Evolutionary conservation across 805 yeast species (phyloP).

Genomic region (Myxozyma neotropica): DNA sequence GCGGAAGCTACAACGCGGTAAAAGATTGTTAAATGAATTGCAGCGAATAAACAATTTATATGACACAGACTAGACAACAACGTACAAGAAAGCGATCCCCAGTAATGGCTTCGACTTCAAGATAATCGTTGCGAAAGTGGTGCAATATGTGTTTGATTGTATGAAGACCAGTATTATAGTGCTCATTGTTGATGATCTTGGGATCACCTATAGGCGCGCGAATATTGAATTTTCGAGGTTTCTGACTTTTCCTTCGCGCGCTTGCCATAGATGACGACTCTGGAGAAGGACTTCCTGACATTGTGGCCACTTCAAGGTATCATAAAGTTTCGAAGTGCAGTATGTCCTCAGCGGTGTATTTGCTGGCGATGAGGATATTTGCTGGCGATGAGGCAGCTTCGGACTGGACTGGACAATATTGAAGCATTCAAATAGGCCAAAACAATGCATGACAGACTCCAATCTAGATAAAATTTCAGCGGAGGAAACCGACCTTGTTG

Average conservation of each 20-base stretch:
- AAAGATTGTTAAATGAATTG: neutral
- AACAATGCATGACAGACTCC: too few species aligned
- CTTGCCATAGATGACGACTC: neutral
- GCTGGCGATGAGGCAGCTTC: too few species aligned
- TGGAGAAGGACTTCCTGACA: neutral
- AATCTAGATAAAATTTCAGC: too few species aligned
- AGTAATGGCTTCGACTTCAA: neutral
- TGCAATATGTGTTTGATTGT: neutral
- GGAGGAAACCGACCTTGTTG: too few species aligned
- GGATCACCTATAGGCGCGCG: neutral
- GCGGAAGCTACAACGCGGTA: neutral
- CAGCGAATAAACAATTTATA: neutral
- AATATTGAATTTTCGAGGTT: neutral
- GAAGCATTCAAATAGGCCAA: too few species aligned
- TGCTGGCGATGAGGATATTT: too few species aligned
- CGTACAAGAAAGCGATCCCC: conserved; percentile 3
- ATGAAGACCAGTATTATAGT: neutral
- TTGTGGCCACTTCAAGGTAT: neutral
- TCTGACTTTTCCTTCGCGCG: neutral
- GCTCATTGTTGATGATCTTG: neutral
- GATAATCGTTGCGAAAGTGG: neutral
- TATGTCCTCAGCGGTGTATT: too few species aligned
- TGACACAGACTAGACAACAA: neutral
- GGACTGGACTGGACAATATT: too few species aligned
- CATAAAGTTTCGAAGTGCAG: neutral